Percentiles rank a stretch among this genome's conserved stretches.
phyloP scores from a whole-genome alignment of 2,329 filamentous ascomycete genomes.

The Diaporthe longicolla region DNA sequence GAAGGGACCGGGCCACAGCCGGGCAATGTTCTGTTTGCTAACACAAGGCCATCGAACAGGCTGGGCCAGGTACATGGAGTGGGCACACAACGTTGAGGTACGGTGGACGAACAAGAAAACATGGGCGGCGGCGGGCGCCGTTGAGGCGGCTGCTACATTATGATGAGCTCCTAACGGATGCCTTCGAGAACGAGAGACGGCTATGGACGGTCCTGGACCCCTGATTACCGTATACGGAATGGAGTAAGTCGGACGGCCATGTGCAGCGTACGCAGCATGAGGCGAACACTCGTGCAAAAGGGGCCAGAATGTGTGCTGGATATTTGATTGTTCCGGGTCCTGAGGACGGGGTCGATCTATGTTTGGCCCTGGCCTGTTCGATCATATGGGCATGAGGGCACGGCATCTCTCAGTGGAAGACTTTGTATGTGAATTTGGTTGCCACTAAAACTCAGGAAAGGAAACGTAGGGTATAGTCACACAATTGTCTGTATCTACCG shows the following conservation, averaged over 20 bases:
- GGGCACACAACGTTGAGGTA: conserved; percentile 87
- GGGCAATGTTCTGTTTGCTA: conserved; percentile 37
- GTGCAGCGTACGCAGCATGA: background rate
- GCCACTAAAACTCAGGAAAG: background rate
- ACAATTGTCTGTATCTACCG: background rate
- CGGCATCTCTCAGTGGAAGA: background rate
- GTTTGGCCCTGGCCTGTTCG: background rate
- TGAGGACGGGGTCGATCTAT: background rate
- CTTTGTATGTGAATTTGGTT: background rate
- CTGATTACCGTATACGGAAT: background rate
- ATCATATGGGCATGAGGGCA: background rate
- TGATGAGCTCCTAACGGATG: conserved; percentile 48
- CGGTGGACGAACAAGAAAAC: conserved; percentile 72
- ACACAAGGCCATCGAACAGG: conserved; percentile 63
- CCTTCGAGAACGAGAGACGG: background rate
- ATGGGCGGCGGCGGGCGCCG: conserved; percentile 74
- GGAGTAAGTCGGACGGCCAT: too few species aligned
- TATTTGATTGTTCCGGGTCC: too few species aligned
- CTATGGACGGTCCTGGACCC: background rate
- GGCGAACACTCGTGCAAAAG: background rate
- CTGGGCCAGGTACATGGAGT: conserved; percentile 95
- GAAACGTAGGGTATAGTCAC: background rate
- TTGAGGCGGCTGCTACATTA: conserved; percentile 72
- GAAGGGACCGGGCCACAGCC: background rate
- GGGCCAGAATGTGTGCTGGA: background rate